Conservation (phyloP, 108 stramenopile genomes). For the Skeletonema marinoi region DNA sequence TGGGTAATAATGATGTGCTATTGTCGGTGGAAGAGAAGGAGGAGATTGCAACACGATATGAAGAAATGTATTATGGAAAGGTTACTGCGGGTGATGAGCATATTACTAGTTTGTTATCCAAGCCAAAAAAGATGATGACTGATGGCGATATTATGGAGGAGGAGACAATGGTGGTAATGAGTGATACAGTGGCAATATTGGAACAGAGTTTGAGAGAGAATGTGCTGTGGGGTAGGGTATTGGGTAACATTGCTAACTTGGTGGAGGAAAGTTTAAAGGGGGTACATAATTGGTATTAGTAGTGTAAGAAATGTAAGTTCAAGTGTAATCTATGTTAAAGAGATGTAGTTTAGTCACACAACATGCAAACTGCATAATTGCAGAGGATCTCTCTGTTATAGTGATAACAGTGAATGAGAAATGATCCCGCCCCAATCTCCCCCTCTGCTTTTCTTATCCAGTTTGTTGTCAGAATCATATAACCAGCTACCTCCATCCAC, state of each 20-base stretch:
- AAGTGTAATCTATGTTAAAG: too few relatives aligned
- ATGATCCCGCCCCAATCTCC: neutral
- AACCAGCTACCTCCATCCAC: too few relatives aligned
- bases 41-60: neutral
- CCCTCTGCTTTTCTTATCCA: neutral
- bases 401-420: neutral
- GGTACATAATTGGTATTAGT: neutral
- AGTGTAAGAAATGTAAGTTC: neutral
- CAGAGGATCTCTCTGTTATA: neutral
- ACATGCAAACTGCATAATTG: too few relatives aligned
- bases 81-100: neutral
- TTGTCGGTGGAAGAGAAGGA: neutral
- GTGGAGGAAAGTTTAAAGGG: conserved; percentile 21
- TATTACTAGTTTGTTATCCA: neutral
- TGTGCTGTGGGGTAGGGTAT: conserved; percentile 25
- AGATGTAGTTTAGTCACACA: too few relatives aligned
- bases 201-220: conserved; percentile 20
- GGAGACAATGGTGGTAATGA: neutral
- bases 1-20: neutral
- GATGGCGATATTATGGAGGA: neutral
- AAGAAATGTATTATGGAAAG: neutral
- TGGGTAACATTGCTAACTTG: conserved; percentile 28
- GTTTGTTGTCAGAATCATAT: neutral
- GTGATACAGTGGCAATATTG: neutral
- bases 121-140: neutral